These are phyloP conservation scores for Venturia asperata DNA, from an alignment of 2,329 filamentous ascomycete species.

Conservation along the genomic window DNA sequence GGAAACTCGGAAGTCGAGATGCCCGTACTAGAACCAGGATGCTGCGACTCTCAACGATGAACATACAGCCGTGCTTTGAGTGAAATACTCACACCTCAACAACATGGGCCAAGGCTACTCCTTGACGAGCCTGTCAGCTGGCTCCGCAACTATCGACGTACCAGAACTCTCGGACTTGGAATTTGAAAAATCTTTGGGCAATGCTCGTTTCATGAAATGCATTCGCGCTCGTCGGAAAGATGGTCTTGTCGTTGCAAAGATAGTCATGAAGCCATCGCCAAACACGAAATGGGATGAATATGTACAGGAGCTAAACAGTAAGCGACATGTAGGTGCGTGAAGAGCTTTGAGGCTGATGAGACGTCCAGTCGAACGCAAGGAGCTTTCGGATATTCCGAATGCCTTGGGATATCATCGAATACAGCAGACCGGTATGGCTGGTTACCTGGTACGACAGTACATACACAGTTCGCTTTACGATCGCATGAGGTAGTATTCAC, in stretches of 20 bases:
- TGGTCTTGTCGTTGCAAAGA: conserved; percentile 87
- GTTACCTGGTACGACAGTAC: conserved; percentile 89
- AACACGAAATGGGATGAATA: conserved; percentile 75
- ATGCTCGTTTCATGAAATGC: conserved; percentile 92
- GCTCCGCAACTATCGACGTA: conserved; percentile 87
- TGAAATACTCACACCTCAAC: conserved; percentile 1
- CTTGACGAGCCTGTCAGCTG: conserved; percentile 81
- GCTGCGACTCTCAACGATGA: not conserved
- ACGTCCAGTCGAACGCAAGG: conserved; percentile 63
- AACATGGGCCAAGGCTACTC: conserved; percentile 95
- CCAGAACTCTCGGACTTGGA: conserved; percentile 83
- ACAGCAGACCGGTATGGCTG: conserved; percentile 83
- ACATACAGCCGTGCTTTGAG: not conserved
- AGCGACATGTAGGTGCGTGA: conserved; percentile 28
- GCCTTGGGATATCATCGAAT: conserved; percentile 84
- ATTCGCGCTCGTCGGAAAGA: conserved; percentile 85
- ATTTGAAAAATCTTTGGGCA: conserved; percentile 88
- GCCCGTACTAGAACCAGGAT: not conserved
- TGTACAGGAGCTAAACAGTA: conserved; percentile 67
- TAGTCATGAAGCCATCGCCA: conserved; percentile 85
- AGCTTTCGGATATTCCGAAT: conserved; percentile 78
- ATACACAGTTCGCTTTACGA: conserved; percentile 97
- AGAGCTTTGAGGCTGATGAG: not conserved
- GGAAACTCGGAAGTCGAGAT: not conserved
- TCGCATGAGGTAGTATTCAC: conserved; percentile 55